Conservation (phyloP, 78 protist species). For the Acrasis kona region DNA sequence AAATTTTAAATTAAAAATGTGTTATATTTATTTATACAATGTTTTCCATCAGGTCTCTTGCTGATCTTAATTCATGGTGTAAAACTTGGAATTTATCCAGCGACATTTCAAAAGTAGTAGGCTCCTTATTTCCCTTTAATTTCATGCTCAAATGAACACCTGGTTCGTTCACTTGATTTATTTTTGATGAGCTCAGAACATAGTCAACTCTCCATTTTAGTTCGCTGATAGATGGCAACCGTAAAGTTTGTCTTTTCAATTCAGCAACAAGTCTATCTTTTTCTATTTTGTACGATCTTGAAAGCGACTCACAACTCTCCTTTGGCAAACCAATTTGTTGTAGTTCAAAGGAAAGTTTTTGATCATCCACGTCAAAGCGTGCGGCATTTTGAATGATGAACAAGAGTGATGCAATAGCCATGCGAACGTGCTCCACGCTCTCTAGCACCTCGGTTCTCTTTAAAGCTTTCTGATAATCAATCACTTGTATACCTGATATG, state of each 20-base stretch:
- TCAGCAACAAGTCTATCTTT: background rate
- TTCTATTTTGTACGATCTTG: constrained; percentile 20
- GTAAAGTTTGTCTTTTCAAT: background rate
- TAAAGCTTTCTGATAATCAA: background rate
- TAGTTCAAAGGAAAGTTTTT: constrained; percentile 46
- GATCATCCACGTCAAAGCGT: constrained; percentile 46
- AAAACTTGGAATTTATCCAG: background rate
- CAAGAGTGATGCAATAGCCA: constrained; percentile 56
- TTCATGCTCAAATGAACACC: background rate
- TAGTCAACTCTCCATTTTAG: background rate
- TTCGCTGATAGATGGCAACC: background rate
- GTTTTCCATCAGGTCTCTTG: background rate
- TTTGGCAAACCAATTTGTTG: constrained; percentile 76
- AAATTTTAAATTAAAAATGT: too few relatives aligned
- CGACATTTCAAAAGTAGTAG: background rate
- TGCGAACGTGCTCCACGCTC: constrained; percentile 37
- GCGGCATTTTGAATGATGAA: constrained; percentile 57
- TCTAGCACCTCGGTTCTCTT: background rate
- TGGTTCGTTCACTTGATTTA: background rate
- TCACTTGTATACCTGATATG: background rate
- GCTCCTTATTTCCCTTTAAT: background rate
- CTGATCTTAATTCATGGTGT: background rate
- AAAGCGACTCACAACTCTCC: constrained; percentile 41
- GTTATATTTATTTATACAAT: too few relatives aligned
- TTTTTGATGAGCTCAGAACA: background rate